Percentiles rank a stretch among this genome's conserved stretches.
Evolutionary conservation across 352 stramenopile species (phyloP).

Genomic region (Phytopythium aichiense): DNA sequence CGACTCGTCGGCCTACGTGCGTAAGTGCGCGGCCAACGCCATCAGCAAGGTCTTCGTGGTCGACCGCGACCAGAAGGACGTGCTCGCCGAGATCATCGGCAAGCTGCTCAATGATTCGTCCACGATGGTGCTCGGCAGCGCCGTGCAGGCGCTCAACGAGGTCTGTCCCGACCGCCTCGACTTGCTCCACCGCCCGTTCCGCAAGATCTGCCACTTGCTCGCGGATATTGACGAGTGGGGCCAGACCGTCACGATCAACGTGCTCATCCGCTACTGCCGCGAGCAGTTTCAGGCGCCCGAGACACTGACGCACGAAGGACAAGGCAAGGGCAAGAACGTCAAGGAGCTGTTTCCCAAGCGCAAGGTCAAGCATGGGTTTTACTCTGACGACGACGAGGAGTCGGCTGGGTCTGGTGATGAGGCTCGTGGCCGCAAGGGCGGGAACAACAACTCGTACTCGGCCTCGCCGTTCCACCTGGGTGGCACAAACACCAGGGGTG

Average conservation of each 20-base stretch:
- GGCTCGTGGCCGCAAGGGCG: conserved; percentile 20
- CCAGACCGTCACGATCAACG: conserved; percentile 94
- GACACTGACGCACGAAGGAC: conserved; percentile 24
- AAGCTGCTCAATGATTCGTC: conserved; percentile 90
- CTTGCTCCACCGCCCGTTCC: conserved; percentile 93
- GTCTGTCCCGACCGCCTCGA: conserved; percentile 95
- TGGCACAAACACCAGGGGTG: conserved; percentile 18
- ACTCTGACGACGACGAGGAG: conserved; percentile 96
- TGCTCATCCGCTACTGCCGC: conserved; percentile 95
- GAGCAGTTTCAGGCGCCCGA: conserved; percentile 93
- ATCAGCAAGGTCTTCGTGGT: conserved; percentile 93
- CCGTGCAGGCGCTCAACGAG: conserved; percentile 94
- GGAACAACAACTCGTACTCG: conserved; percentile 17
- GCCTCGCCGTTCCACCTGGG: conserved; percentile 50
- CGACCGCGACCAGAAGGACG: conserved; percentile 87
- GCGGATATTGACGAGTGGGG: conserved; percentile 99
- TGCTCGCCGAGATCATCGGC: conserved; percentile 93
- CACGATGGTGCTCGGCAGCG: conserved; percentile 97
- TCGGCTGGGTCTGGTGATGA: conserved; percentile 70
- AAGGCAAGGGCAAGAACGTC: conserved; percentile 21
- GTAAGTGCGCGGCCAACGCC: conserved; percentile 96
- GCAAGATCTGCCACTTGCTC: conserved; percentile 97
- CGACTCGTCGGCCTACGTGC: conserved; percentile 95
- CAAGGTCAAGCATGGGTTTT: conserved; percentile 91
- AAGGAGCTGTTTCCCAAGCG: conserved; percentile 60